These are phyloP conservation scores for Leccinellum luteum DNA, from an alignment of 768 basidiomycete genomes.

Conservation along the genomic window DNA sequence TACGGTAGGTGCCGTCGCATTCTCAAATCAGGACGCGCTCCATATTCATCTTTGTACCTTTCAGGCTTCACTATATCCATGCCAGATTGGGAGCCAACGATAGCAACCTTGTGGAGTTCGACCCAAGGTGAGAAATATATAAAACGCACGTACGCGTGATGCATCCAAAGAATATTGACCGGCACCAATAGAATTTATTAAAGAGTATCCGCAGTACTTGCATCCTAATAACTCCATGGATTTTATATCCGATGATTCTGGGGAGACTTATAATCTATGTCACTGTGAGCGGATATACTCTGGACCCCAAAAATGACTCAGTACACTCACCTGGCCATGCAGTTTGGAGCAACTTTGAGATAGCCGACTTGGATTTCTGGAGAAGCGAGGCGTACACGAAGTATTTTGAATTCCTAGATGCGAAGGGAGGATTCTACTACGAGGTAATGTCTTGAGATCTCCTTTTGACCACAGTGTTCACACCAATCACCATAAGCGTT, in stretches of 20 bases:
- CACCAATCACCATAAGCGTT: conserved; percentile 47
- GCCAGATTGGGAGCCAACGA: conserved; percentile 63
- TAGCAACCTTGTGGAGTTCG: conserved; percentile 60
- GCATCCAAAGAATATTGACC: conserved; percentile 25
- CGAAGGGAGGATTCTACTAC: conserved; percentile 84
- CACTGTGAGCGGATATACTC: conserved; percentile 46
- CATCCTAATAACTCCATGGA: conserved; percentile 56
- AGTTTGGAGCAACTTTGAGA: conserved; percentile 97
- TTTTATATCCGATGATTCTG: conserved; percentile 66
- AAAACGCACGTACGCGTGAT: conserved; percentile 11
- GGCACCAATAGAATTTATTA: conserved; percentile 52
- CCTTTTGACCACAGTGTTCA: conserved; percentile 1
- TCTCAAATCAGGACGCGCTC: not conserved
- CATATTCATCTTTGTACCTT: not conserved
- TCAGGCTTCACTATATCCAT: conserved; percentile 62
- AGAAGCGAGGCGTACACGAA: conserved; percentile 75
- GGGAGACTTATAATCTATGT: conserved; percentile 61
- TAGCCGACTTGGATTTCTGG: conserved; percentile 83
- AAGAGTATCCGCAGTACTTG: conserved; percentile 52
- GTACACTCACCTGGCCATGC: not conserved
- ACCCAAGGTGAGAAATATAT: conserved; percentile 47
- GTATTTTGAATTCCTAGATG: conserved; percentile 81
- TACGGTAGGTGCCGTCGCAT: conserved; percentile 38
- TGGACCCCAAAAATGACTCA: not conserved
- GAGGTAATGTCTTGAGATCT: conserved; percentile 45